These are phyloP conservation scores for Pseudoperonospora humuli DNA, from an alignment of 352 stramenopile species.

Conservation along the genomic window DNA sequence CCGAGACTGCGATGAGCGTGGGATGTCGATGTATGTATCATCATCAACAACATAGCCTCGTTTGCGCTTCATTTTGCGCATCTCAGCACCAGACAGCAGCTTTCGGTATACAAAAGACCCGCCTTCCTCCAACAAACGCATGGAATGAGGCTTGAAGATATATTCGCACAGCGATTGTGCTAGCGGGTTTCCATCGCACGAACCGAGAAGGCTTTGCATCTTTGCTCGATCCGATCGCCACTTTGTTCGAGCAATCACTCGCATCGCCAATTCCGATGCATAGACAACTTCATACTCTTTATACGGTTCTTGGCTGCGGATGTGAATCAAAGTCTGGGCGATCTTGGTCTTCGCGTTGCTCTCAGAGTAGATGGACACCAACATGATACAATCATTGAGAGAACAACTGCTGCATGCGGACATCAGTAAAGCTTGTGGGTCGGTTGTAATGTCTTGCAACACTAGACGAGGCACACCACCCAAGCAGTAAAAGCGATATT, in stretches of 20 bases:
- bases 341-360: slow-evolving; percentile 24
- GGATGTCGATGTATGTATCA: slow-evolving; percentile 13
- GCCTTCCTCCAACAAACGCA: slow-evolving; percentile 27
- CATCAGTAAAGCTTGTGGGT: slow-evolving; percentile 15
- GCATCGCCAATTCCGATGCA: slow-evolving; percentile 28
- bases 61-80: slow-evolving; percentile 20
- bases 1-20: slow-evolving; percentile 5
- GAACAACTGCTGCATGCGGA: slow-evolving; percentile 20
- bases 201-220: slow-evolving; percentile 27
- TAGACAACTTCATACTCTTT: slow-evolving; percentile 17
- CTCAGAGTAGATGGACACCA: slow-evolving; percentile 21
- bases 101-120: slow-evolving; percentile 19
- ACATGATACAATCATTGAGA: slow-evolving; percentile 23
- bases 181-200: slow-evolving; percentile 23
- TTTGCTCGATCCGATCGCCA: slow-evolving; percentile 13
- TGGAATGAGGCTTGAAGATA: slow-evolving; percentile 27
- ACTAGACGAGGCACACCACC: slow-evolving; percentile 26
- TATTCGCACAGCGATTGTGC: slow-evolving; percentile 25
- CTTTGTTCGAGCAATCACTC: slow-evolving; percentile 26
- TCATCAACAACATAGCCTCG: slow-evolving; percentile 6
- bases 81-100: slow-evolving; percentile 16
- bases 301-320: slow-evolving; percentile 27
- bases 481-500: slow-evolving; percentile 18
- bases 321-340: slow-evolving; percentile 29
- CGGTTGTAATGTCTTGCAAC: slow-evolving; percentile 23